Conservation (phyloP, 2,329 filamentous ascomycete genomes). For the Aspergillus sp. region DNA sequence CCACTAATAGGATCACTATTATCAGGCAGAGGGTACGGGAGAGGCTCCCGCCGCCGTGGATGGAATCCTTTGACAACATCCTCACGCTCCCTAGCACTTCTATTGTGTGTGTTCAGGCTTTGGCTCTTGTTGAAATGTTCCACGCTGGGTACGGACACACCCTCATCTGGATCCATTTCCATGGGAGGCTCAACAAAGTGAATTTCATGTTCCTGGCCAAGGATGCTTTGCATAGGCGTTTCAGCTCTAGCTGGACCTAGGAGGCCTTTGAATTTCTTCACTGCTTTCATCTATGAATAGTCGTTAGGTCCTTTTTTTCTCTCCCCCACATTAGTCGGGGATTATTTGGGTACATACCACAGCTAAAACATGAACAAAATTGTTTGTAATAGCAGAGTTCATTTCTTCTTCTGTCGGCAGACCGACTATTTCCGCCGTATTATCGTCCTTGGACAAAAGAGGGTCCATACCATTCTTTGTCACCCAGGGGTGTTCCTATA, state of each 20-base stretch:
- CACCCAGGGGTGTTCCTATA: slow-evolving; percentile 87
- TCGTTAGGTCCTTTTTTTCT: slow-evolving; percentile 2
- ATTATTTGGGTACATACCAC: slow-evolving; percentile 57
- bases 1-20: slow-evolving; percentile 16
- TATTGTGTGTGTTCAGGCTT: slow-evolving; percentile 50
- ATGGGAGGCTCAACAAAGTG: slow-evolving; percentile 59
- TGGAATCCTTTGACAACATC: slow-evolving; percentile 57
- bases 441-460: slow-evolving; percentile 78
- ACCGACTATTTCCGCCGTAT: slow-evolving; percentile 76
- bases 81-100: slow-evolving; percentile 49
- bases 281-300: slow-evolving; percentile 73
- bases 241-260: slow-evolving; percentile 57
- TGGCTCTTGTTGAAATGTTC: slow-evolving; percentile 19
- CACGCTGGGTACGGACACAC: slow-evolving; percentile 24
- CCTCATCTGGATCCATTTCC: slow-evolving; percentile 47
- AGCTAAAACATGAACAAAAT: slow-evolving; percentile 80
- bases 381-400: slow-evolving; percentile 84
- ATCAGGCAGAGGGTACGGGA: slow-evolving; percentile 4
- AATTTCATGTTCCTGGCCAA: slow-evolving; percentile 54
- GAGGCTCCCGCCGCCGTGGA: slow-evolving; percentile 21
- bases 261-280: slow-evolving; percentile 80
- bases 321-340: neutral
- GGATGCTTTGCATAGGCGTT: slow-evolving; percentile 56
- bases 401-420: slow-evolving; percentile 87
- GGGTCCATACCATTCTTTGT: slow-evolving; percentile 76